These are phyloP conservation scores for Poa pratensis DNA, from an alignment of 176 grass and related monocot genomes.

Conservation along the genomic window DNA sequence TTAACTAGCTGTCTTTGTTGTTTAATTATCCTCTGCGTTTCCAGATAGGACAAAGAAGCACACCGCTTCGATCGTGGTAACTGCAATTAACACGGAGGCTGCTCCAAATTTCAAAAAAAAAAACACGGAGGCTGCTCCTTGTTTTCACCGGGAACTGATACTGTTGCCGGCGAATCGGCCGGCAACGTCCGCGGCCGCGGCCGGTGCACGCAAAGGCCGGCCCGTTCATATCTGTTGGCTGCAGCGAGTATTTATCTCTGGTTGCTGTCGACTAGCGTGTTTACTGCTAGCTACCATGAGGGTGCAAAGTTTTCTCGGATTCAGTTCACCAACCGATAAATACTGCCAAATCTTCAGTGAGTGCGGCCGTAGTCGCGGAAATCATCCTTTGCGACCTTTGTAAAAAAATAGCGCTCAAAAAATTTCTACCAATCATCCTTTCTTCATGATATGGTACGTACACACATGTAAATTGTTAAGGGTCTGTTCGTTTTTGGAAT, in stretches of 20 bases:
- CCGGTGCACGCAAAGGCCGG: slow-evolving; percentile 43
- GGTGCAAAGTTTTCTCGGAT: neutral
- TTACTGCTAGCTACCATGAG: neutral
- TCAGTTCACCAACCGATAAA: neutral
- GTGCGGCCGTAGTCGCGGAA: neutral
- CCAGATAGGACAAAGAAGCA: neutral
- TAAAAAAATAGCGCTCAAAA: too few species aligned
- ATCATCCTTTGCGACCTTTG: too few species aligned
- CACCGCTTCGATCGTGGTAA: too few species aligned
- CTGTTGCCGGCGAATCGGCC: slow-evolving; percentile 40
- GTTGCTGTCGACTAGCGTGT: neutral
- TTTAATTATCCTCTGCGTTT: neutral
- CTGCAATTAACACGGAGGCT: too few species aligned
- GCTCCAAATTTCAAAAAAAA: too few species aligned
- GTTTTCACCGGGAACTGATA: slow-evolving; percentile 29
- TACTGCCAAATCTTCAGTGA: neutral
- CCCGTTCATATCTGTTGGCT: neutral
- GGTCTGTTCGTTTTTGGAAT: too few species aligned
- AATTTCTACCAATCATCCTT: too few species aligned
- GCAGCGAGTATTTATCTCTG: neutral
- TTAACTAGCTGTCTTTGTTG: too few species aligned
- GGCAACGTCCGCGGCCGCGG: slow-evolving; percentile 30
- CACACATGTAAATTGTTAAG: too few species aligned
- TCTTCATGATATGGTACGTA: too few species aligned
- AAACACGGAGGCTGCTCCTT: too few species aligned